A percentile compares a stretch with the other conserved stretches of the same genome.
Conservation (phyloP, 2,329 filamentous ascomycete genomes). For the Akanthomyces uredinophilus region DNA sequence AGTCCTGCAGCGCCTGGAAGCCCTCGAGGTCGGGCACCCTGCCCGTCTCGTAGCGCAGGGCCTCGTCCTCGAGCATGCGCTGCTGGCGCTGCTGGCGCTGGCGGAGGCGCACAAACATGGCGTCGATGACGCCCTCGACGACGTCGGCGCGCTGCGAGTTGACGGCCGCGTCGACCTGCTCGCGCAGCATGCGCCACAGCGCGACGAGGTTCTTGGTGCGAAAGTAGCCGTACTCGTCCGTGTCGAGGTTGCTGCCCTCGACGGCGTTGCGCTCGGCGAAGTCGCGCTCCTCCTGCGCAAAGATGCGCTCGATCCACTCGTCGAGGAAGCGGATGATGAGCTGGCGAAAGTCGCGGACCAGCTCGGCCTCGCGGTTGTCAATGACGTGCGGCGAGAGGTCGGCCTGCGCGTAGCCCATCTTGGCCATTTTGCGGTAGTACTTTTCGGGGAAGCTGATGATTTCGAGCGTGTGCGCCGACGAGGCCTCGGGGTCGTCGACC, state of each 20-base stretch:
- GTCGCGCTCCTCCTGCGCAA: slow-evolving; percentile 71
- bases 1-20: slow-evolving; percentile 83
- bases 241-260: slow-evolving; percentile 71
- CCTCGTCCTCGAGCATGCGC: slow-evolving; percentile 81
- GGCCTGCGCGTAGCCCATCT: slow-evolving; percentile 72
- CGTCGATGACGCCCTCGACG: slow-evolving; percentile 89
- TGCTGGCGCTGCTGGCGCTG: slow-evolving; percentile 82
- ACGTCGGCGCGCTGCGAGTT: slow-evolving; percentile 85
- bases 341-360: slow-evolving; percentile 88
- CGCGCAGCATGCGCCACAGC: slow-evolving; percentile 95
- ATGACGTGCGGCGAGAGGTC: slow-evolving; percentile 82
- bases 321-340: slow-evolving; percentile 94
- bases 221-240: slow-evolving; percentile 84
- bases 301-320: slow-evolving; percentile 96
- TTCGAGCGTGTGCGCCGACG: slow-evolving; percentile 78
- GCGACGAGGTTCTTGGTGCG: slow-evolving; percentile 88
- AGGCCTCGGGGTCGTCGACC: slow-evolving; percentile 80
- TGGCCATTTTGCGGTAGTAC: slow-evolving; percentile 93
- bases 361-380: slow-evolving; percentile 81
- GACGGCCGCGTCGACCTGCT: slow-evolving; percentile 81
- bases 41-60: slow-evolving; percentile 61
- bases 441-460: slow-evolving; percentile 94
- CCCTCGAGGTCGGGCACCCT: slow-evolving; percentile 54
- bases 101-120: slow-evolving; percentile 87
- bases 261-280: slow-evolving; percentile 65